These are phyloP conservation scores for Xanthoparmelia taractica DNA, from an alignment of 495 filamentous ascomycete species.

Conservation along the genomic window DNA sequence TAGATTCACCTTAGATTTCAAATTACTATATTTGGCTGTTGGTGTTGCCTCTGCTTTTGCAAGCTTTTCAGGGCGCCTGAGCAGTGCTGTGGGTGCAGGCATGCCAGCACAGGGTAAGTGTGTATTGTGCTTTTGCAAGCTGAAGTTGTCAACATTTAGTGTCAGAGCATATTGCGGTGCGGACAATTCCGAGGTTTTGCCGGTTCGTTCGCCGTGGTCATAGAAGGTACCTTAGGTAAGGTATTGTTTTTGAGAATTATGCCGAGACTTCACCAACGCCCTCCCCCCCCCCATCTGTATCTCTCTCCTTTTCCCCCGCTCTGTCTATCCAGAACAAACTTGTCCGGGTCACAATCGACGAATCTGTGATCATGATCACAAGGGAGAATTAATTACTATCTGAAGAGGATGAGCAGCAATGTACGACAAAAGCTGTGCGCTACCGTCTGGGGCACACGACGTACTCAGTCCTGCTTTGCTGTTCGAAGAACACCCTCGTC, in stretches of 20 bases:
- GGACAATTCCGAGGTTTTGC: no score
- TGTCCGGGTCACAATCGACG: background rate
- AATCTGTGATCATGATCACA: background rate
- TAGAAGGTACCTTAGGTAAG: no score
- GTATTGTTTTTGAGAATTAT: no score
- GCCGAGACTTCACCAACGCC: no score
- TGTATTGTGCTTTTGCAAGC: background rate
- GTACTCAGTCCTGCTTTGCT: background rate
- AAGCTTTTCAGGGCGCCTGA: slow-evolving; percentile 45
- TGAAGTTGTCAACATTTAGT: background rate
- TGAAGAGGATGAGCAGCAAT: slow-evolving; percentile 45
- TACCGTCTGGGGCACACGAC: slow-evolving; percentile 18
- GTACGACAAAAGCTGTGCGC: slow-evolving; percentile 45
- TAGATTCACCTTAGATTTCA: background rate
- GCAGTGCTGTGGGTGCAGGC: slow-evolving; percentile 67
- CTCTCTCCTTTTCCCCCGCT: background rate
- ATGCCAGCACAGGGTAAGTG: slow-evolving; percentile 33
- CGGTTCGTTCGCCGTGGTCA: no score
- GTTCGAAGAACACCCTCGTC: background rate
- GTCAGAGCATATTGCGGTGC: background rate
- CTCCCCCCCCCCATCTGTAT: no score
- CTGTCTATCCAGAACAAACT: background rate
- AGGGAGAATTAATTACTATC: slow-evolving; percentile 8
- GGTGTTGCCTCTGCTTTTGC: slow-evolving; percentile 36
- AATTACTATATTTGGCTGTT: slow-evolving; percentile 29